Percentiles rank a stretch among this genome's conserved stretches.
phyloP scores from a whole-genome alignment of 768 basidiomycete genomes.

The Gymnopilus junonius region DNA sequence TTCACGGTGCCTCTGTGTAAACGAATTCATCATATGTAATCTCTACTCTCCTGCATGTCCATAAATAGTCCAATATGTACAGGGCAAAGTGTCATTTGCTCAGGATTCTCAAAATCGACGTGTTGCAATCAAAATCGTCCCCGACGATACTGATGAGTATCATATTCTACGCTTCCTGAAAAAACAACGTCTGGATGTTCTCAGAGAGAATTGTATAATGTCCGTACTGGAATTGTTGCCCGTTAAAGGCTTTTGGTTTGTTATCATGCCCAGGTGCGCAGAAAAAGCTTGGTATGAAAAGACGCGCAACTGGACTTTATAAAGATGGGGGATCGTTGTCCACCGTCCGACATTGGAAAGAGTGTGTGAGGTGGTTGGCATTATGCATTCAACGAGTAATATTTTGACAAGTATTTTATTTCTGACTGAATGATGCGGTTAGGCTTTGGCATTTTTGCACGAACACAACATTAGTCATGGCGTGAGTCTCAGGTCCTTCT shows the following conservation, averaged over 20 bases:
- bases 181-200: conserved; percentile 5
- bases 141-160: conserved; percentile 24
- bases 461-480: conserved; percentile 24
- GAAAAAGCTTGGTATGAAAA: neutral
- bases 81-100: conserved; percentile 6
- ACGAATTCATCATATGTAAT: neutral
- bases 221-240: conserved; percentile 28
- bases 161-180: conserved; percentile 20
- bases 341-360: neutral
- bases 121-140: conserved; percentile 30
- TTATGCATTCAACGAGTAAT: conserved; percentile 17
- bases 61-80: neutral
- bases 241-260: conserved; percentile 24
- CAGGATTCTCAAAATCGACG: conserved; percentile 26
- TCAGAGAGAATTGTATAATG: conserved; percentile 17
- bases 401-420: neutral
- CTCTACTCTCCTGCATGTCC: neutral
- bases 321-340: conserved; percentile 18
- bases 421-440: neutral
- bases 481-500: conserved; percentile 12
- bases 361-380: conserved; percentile 7
- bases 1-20: neutral
- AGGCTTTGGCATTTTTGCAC: conserved; percentile 26
- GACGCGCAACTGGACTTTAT: neutral
- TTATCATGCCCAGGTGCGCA: conserved; percentile 10